Base-by-base conservation (phyloP, 805 yeast species). In the Saturnispora serradocipensis region DNA sequence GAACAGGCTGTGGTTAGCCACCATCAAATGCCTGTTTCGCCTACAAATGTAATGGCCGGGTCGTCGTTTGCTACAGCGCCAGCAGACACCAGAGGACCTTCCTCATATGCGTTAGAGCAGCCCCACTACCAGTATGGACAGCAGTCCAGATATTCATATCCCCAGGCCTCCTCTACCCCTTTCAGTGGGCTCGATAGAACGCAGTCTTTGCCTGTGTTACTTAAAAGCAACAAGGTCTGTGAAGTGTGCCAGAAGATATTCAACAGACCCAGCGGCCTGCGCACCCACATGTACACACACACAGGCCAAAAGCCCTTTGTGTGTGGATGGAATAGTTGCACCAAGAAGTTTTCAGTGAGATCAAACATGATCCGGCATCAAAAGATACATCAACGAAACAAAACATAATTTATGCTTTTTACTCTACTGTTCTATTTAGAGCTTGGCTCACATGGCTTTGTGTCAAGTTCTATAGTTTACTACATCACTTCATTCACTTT, bases 301-400 rank as follows among this genome's bases (percentile, higher is more conserved):
- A 81, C 91, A 1, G 97, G 97, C 2, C 97, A 89, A 60, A 86
- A 81, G 61, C 97, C 97, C 1, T 89, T 75, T 64, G 66, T 65
- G 48, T 91, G 99, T 66, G 70, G 74, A 24, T 83, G 86, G 80
- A 69, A 69, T 0, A 78, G 75, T 18, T 88, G 97, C 66, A 80
- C 78, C 0, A 80, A 83, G 59, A 60, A 76, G 4, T 88, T 88
- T 63, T 79, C 84, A 16, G 89, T 90, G 20, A 78, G 87, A 61
- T 80, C 88, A 40, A 90, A 88, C 61, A 80, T 88, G 81, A 80
- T 84, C 5, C 73, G 97, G 54, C 97, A 88, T 65, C 76, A 78
- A 56, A 79, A 80, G 61, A 73, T 86, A 43, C 96, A 88, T 49
- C 49, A 60, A 45, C 34, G 34, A 30, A 30, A 30, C 34, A 4